phyloP scores from a whole-genome alignment of 2,329 filamentous ascomycete genomes.

The Penicillium fuscoglaucum region DNA sequence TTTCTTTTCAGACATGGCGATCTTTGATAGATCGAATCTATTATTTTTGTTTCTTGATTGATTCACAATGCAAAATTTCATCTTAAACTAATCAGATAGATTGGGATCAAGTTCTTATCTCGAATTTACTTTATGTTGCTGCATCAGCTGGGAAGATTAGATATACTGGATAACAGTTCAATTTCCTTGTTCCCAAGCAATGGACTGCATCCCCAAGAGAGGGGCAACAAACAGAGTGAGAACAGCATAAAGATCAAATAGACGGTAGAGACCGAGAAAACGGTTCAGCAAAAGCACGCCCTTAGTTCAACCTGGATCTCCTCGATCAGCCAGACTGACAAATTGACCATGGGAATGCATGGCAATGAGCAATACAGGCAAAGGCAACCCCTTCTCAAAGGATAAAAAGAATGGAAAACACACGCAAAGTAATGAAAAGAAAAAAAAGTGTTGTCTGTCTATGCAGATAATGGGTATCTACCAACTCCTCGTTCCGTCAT shows the following conservation, averaged over 20 bases:
- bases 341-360: slow-evolving; percentile 7
- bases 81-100: not conserved
- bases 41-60: slow-evolving; percentile 1
- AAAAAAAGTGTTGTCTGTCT: slow-evolving; percentile 31
- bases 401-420: slow-evolving; percentile 18
- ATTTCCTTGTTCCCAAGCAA: slow-evolving; percentile 19
- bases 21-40: slow-evolving; percentile 23
- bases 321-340: slow-evolving; percentile 9
- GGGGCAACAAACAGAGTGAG: slow-evolving; percentile 6
- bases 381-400: slow-evolving; percentile 2
- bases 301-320: slow-evolving; percentile 16
- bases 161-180: not conserved
- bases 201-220: slow-evolving; percentile 8
- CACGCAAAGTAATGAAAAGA: slow-evolving; percentile 15
- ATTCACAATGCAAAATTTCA: not conserved
- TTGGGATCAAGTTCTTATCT: not conserved
- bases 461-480: slow-evolving; percentile 45
- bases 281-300: slow-evolving; percentile 12
- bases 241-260: slow-evolving; percentile 9
- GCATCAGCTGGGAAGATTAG: not conserved
- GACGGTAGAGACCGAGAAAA: slow-evolving; percentile 21
- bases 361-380: slow-evolving; percentile 8
- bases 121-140: not conserved
- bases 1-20: slow-evolving; percentile 9
- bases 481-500: slow-evolving; percentile 46